Conservation (phyloP, 2,329 filamentous ascomycete species). For the Coniochaeta sp. region DNA sequence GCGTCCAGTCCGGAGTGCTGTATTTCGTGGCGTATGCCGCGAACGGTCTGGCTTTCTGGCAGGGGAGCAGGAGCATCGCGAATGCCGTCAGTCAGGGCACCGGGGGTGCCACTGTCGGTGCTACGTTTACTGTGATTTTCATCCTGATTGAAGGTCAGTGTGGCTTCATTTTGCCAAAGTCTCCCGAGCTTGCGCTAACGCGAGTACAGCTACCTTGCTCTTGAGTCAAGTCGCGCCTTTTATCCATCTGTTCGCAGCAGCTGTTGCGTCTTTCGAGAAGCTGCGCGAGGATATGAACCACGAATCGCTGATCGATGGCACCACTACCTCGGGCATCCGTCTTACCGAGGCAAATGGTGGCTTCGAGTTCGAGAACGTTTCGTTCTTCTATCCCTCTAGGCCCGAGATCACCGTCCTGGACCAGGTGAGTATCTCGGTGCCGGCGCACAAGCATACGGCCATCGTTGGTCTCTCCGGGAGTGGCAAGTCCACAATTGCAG, state of each 20-base stretch:
- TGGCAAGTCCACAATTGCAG: slow-evolving; percentile 45
- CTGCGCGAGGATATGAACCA: slow-evolving; percentile 50
- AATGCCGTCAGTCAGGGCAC: slow-evolving; percentile 17
- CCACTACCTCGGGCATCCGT: slow-evolving; percentile 28
- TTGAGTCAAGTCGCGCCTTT: slow-evolving; percentile 56
- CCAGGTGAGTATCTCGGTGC: slow-evolving; percentile 26
- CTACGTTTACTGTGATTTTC: slow-evolving; percentile 48
- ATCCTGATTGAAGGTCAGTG: slow-evolving; percentile 40
- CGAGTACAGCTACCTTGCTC: slow-evolving; percentile 43
- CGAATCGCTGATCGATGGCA: slow-evolving; percentile 35
- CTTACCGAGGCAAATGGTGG: slow-evolving; percentile 37
- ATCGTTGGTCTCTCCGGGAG: slow-evolving; percentile 46
- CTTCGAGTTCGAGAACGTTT: slow-evolving; percentile 34
- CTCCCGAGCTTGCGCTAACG: not conserved
- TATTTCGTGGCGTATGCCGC: slow-evolving; percentile 60
- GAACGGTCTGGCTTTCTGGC: slow-evolving; percentile 59
- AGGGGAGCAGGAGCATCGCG: slow-evolving; percentile 40
- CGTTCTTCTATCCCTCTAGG: slow-evolving; percentile 36
- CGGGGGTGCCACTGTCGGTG: slow-evolving; percentile 32
- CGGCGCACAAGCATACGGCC: slow-evolving; percentile 41
- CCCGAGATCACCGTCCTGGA: slow-evolving; percentile 33
- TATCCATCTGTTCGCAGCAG: slow-evolving; percentile 51
- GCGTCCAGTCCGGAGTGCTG: slow-evolving; percentile 51
- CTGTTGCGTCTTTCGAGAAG: slow-evolving; percentile 49
- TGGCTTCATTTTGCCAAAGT: not conserved